Conservation (phyloP, 164 flowering plant species). For the Liriodendron chinense region DNA sequence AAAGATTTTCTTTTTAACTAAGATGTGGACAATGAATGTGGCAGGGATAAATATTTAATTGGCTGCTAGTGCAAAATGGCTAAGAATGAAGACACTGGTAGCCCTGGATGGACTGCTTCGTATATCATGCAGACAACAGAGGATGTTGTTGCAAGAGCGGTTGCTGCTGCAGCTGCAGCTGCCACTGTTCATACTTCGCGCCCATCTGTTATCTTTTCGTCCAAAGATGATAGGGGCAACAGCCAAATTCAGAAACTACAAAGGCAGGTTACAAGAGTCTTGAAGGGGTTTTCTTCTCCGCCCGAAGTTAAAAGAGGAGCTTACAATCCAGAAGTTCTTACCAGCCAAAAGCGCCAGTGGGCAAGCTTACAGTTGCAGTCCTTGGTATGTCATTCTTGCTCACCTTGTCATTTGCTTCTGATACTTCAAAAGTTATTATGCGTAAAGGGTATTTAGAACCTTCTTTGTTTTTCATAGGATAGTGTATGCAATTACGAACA, state of each 20-base stretch:
- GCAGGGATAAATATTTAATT: background rate
- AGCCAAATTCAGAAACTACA: slow-evolving; percentile 74
- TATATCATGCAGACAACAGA: slow-evolving; percentile 76
- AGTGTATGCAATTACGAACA: background rate
- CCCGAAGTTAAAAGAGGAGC: slow-evolving; percentile 47
- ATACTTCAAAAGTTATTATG: background rate
- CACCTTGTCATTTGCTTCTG: background rate
- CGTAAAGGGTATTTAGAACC: too few relatives aligned
- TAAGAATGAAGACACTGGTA: slow-evolving; percentile 62
- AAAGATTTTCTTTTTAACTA: background rate
- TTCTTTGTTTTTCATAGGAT: background rate
- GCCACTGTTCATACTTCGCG: slow-evolving; percentile 59
- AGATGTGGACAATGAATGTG: background rate
- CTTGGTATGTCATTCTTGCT: slow-evolving; percentile 51
- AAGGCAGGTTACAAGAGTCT: slow-evolving; percentile 53
- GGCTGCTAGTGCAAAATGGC: slow-evolving; percentile 32
- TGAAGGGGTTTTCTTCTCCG: slow-evolving; percentile 78
- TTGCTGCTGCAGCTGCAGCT: slow-evolving; percentile 76
- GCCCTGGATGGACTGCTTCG: slow-evolving; percentile 85
- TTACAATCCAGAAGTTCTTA: slow-evolving; percentile 93
- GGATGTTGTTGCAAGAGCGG: slow-evolving; percentile 82
- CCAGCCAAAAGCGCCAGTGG: slow-evolving; percentile 98
- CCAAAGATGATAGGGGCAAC: slow-evolving; percentile 63
- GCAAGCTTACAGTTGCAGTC: slow-evolving; percentile 85
- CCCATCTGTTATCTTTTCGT: slow-evolving; percentile 82